These are phyloP conservation scores for Brassica carinata DNA, from an alignment of 345 rosid genomes.

Conservation along the genomic window DNA sequence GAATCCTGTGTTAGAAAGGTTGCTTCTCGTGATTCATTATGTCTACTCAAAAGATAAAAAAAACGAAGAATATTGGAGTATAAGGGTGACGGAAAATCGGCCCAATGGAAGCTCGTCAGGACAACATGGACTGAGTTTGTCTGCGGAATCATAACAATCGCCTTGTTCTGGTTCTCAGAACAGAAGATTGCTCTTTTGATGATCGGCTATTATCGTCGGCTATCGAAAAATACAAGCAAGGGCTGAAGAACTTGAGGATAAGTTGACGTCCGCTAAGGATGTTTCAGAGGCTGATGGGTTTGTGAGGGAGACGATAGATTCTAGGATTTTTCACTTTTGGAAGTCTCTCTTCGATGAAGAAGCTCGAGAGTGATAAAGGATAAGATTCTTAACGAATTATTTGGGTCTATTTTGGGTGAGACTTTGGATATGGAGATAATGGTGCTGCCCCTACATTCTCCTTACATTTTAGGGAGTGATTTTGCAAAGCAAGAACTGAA, in stretches of 20 bases:
- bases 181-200: neutral
- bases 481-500: neutral
- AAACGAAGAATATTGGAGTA: too few relatives aligned
- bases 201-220: neutral
- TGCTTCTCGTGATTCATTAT: too few relatives aligned
- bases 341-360: conserved; percentile 13
- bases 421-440: too few relatives aligned
- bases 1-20: too few relatives aligned
- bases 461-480: neutral
- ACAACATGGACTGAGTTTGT: too few relatives aligned
- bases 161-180: neutral
- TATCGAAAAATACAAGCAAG: neutral
- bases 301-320: neutral
- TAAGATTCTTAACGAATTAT: neutral
- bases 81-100: too few relatives aligned
- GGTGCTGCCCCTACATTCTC: neutral
- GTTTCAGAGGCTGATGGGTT: conserved; percentile 4
- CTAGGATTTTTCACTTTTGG: conserved; percentile 4
- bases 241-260: neutral
- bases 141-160: neutral
- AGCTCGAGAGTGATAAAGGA: neutral
- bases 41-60: too few relatives aligned
- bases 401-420: neutral
- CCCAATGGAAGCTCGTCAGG: too few relatives aligned
- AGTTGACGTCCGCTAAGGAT: neutral